Evolutionary conservation across 2,329 filamentous ascomycete genomes (phyloP).

Genomic region (Ophiostoma sp.): DNA sequence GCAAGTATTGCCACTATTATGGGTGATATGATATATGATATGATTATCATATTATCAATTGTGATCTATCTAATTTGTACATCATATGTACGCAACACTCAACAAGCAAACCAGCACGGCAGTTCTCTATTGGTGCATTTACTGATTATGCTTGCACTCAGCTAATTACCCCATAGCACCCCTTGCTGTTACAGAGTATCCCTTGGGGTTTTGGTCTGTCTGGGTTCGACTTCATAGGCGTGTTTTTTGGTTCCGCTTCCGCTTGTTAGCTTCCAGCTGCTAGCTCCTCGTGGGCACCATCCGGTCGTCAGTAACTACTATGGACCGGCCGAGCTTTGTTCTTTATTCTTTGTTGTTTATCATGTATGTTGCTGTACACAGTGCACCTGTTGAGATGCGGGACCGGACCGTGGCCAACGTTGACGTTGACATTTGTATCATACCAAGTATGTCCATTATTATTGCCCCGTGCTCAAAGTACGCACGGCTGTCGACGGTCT

Average conservation of each 20-base stretch:
- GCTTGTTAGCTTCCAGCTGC: background rate
- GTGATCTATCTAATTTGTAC: background rate
- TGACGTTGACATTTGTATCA: background rate
- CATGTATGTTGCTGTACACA: too few relatives aligned
- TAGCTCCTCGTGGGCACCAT: background rate
- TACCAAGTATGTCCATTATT: too few relatives aligned
- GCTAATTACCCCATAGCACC: slow-evolving; percentile 2
- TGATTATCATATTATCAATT: background rate
- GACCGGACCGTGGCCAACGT: background rate
- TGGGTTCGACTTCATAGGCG: background rate
- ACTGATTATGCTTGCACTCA: background rate
- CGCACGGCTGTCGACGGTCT: background rate
- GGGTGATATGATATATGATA: background rate
- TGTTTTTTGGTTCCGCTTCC: background rate
- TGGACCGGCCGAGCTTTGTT: background rate
- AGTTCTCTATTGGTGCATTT: background rate
- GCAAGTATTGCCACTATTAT: background rate
- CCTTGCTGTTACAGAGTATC: slow-evolving; percentile 8
- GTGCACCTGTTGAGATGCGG: background rate
- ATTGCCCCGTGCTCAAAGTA: background rate
- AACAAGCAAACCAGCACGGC: background rate
- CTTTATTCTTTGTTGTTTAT: background rate
- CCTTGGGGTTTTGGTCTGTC: slow-evolving; percentile 5
- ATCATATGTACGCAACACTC: background rate
- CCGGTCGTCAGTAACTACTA: too few relatives aligned